Base-by-base conservation (phyloP, 1,284 basidiomycete genomes). In the Melampsora larici-populina region DNA sequence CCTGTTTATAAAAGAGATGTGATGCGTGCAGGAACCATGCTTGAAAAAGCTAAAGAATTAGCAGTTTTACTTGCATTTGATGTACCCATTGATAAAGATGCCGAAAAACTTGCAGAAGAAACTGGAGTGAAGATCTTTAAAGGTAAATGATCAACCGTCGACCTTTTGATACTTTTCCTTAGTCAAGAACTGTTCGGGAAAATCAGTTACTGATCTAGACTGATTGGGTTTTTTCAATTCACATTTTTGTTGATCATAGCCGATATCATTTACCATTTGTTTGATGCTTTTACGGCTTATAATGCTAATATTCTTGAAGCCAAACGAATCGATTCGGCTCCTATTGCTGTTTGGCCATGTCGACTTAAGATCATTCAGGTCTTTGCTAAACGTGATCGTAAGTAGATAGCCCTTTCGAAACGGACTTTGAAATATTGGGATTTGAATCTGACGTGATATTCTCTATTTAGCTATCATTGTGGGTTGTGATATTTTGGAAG, bases 201-300 rank as follows among this genome's bases (percentile, higher is more conserved):
- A 58, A 18, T 67, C 31, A 21, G 24, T 31, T 18, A 26, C 58
- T 40, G 31, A 31, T 5, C 31, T 5, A 55, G n/a, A n/a, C n/a
- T n/a, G n/a, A n/a, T n/a, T n/a, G n/a, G n/a, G n/a, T n/a, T n/a
- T n/a, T n/a, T 17, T 43, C 40, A 18, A n/a, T 48, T 66, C 46
- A n/a, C 51, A 9, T 31, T 77, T 43, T 49, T 48, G 9, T 76
- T 62, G 74, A 49, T 31, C 78, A 18, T 82, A 92, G 94, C 94
- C 81, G 93, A 94, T 83, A 98, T 99, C 84, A 99, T 99, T 82
- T 99, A 99, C 85, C 97, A 99, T 84, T 86, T 99, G 78, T 98
- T 99, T 84, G 97, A 99, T 83, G 90, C 93, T 33, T 99, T 99
- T 86, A 97, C 90, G 67, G 92, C 90, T n/a, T 98, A 99, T 86